phyloP scores from a whole-genome alignment of 148 eudicot genomes.

The Chenopodium formosanum region DNA sequence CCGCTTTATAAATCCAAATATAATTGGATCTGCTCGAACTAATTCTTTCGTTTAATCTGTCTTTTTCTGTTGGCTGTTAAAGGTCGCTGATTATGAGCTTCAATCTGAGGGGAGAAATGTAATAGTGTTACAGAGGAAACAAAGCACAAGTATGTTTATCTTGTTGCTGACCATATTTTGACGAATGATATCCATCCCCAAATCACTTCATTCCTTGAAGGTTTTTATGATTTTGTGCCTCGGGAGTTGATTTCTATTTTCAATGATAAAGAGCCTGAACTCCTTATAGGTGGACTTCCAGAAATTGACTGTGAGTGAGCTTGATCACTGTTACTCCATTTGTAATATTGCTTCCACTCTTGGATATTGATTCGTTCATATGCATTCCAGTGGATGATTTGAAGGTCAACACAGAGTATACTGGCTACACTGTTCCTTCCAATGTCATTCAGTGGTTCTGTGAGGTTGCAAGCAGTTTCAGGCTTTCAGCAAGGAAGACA shows the following conservation, averaged over 20 bases:
- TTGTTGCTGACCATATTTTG: slow-evolving; percentile 94
- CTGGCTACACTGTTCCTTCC: slow-evolving; percentile 79
- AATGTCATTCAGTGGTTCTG: slow-evolving; percentile 93
- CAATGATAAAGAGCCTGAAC: slow-evolving; percentile 96
- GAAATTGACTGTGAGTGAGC: slow-evolving; percentile 87
- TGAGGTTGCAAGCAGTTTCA: slow-evolving; percentile 80
- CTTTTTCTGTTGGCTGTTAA: slow-evolving; percentile 19
- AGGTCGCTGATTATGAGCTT: slow-evolving; percentile 97
- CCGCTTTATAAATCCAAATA: not conserved
- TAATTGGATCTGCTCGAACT: not conserved
- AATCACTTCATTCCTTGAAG: slow-evolving; percentile 90
- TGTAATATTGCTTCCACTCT: not conserved
- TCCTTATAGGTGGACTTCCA: slow-evolving; percentile 96
- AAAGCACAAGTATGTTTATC: slow-evolving; percentile 95
- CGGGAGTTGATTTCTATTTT: slow-evolving; percentile 86
- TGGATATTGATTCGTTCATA: slow-evolving; percentile 5
- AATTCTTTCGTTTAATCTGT: not conserved
- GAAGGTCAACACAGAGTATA: slow-evolving; percentile 91
- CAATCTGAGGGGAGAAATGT: slow-evolving; percentile 95
- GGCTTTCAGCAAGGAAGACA: slow-evolving; percentile 72
- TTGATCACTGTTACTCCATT: not conserved
- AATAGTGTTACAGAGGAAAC: slow-evolving; percentile 91
- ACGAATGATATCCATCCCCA: slow-evolving; percentile 99
- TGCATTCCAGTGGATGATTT: slow-evolving; percentile 82
- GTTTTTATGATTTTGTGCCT: slow-evolving; percentile 85